Percentiles rank a stretch among this genome's conserved stretches.
phyloP scores from a whole-genome alignment of 441 rosid species.

The Theobroma grandiflorum region DNA sequence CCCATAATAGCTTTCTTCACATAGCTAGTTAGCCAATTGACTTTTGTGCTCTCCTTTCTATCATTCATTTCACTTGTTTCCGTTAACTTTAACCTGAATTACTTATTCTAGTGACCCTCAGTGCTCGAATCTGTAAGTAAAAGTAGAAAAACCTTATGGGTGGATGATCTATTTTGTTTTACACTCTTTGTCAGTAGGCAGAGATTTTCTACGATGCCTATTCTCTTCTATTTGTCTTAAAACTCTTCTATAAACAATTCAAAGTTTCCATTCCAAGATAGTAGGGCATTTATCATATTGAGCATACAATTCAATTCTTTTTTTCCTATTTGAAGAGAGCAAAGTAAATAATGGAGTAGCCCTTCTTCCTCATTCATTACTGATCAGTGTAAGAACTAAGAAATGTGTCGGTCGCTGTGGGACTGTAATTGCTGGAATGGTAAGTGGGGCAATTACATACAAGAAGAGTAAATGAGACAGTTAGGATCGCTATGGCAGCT shows the following conservation, averaged over 20 bases:
- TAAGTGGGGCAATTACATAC: not conserved
- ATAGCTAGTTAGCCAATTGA: constrained; percentile 17
- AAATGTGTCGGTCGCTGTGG: not conserved
- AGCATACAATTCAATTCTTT: constrained; percentile 34
- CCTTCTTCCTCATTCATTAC: not conserved
- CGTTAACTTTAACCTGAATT: constrained; percentile 20
- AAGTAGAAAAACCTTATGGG: constrained; percentile 26
- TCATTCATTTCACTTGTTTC: constrained; percentile 21
- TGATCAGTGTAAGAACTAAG: not conserved
- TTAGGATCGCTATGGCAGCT: constrained; percentile 26
- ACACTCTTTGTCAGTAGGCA: constrained; percentile 35
- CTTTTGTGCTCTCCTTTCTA: constrained; percentile 4
- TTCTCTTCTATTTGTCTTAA: constrained; percentile 10
- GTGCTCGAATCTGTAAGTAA: constrained; percentile 31
- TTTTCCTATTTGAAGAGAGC: constrained; percentile 23
- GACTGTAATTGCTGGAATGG: not conserved
- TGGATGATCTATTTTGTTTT: constrained; percentile 33
- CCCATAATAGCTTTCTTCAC: constrained; percentile 1
- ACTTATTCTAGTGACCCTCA: constrained; percentile 31
- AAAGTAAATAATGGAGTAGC: constrained; percentile 25
- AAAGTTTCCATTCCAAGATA: constrained; percentile 31
- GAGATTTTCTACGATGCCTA: not conserved
- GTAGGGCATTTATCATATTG: constrained; percentile 23
- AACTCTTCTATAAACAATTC: not conserved
- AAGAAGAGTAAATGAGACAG: constrained; percentile 24